These are phyloP conservation scores for Xylaria sp. DNA, from an alignment of 2,329 filamentous ascomycete genomes.

Conservation along the genomic window DNA sequence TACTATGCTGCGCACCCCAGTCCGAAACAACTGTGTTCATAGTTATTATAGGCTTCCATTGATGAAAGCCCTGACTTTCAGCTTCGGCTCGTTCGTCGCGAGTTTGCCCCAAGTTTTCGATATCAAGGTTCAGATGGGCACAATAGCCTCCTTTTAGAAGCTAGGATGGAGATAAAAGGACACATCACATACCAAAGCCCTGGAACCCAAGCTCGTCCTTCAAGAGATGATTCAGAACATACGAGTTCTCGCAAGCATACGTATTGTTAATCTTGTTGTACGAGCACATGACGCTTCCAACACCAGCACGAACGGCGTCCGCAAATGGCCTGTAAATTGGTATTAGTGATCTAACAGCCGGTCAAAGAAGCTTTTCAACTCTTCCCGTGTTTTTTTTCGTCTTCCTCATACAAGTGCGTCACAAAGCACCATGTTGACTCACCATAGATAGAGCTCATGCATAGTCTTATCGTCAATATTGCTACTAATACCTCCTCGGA, in stretches of 20 bases:
- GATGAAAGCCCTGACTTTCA: neutral
- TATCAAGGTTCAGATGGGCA: neutral
- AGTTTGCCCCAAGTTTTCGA: neutral
- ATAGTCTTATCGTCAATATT: constrained; percentile 77
- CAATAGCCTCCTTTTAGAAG: neutral
- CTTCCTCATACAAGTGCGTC: neutral
- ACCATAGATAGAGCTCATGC: constrained; percentile 78
- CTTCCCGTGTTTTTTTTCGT: accelerated
- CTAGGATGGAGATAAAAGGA: neutral
- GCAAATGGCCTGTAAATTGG: constrained; percentile 68
- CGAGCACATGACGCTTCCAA: constrained; percentile 71
- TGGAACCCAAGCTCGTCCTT: constrained; percentile 84
- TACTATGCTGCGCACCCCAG: constrained; percentile 78
- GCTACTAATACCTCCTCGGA: constrained; percentile 47
- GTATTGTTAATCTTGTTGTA: constrained; percentile 84
- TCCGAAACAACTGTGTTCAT: constrained; percentile 65
- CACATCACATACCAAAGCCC: constrained; percentile 67
- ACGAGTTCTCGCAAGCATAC: constrained; percentile 81
- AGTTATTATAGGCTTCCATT: neutral
- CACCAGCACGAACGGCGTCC: constrained; percentile 74
- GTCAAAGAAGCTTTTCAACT: neutral
- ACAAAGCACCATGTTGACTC: neutral
- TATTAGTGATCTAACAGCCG: neutral
- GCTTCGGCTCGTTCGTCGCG: neutral
- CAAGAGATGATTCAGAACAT: constrained; percentile 76